Evolutionary conservation across 805 yeast species (phyloP), one percentile per base, ranked within the genome.

Genomic region (Blastobotrys parvus): DNA sequence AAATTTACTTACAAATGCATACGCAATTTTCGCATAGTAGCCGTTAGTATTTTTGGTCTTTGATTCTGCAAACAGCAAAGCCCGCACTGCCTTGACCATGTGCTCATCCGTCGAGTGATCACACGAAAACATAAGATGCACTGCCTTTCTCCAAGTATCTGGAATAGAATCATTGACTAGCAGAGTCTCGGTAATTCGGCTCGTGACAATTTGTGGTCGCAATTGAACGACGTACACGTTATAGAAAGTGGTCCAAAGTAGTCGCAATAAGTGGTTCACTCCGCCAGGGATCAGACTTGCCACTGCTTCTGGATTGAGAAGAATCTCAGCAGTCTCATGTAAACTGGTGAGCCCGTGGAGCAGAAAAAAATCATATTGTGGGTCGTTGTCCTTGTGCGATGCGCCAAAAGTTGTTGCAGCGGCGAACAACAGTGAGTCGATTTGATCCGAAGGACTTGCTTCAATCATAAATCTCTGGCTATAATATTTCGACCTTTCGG

Each of bases 261-360:
- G 22, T 30, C 41, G 29, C 2, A 51, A 23, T 7, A 53, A 19
- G 5, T 29, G 35, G 7, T 32, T n/a, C n/a, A n/a, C n/a, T n/a
- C n/a, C n/a, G n/a, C n/a, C 42, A 6, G 45, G 53, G 10, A 37
- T 31, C 27, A 41, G 30, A 20, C 42, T 43, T 15, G 53, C 47
- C 25, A 51, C 22, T 5, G 51, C 39, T 8, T 39, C 43, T 8
- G 44, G 43, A 15, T 42, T 41, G 3, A 44, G 30, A 15, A 53
- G 15, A 16, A 54, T 49, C 31, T 54, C 58, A 5, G 46, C 42
- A 3, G 48, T 34, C n/a, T 44, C 65, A 15, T 57, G 61, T 1
- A 55, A 35, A 3, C 53, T 47, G 1, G 63, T 57, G 11, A 61
- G 46, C 2, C 56, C 44, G 39, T 60, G 64, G 15, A 60, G 45